These are phyloP conservation scores for Lindgomyces ingoldianus DNA, from an alignment of 495 filamentous ascomycete genomes.

Conservation along the genomic window DNA sequence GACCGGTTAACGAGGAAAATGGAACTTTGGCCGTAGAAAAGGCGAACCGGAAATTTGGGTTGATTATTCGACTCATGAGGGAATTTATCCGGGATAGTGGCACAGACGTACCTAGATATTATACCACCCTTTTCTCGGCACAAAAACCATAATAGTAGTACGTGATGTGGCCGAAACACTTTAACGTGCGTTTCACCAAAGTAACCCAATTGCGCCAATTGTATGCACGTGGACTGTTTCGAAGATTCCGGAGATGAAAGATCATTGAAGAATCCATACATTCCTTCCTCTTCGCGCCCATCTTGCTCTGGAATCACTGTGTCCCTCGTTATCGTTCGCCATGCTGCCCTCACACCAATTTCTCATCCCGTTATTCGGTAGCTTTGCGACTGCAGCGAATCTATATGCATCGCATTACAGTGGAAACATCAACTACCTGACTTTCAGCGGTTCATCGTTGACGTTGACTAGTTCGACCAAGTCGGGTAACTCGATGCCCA, in stretches of 20 bases:
- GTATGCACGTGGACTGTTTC: neutral
- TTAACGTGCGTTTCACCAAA: slow-evolving; percentile 11
- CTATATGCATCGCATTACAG: slow-evolving; percentile 30
- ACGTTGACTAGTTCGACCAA: slow-evolving; percentile 13
- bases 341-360: slow-evolving; percentile 12
- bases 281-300: neutral
- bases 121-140: neutral
- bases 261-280: neutral
- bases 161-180: slow-evolving; percentile 2
- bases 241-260: neutral
- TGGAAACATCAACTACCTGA: slow-evolving; percentile 15
- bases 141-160: neutral
- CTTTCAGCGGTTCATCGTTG: slow-evolving; percentile 15
- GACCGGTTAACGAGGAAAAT: neutral
- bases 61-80: neutral
- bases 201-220: neutral
- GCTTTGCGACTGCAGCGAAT: slow-evolving; percentile 12
- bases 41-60: neutral
- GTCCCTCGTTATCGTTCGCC: slow-evolving; percentile 4
- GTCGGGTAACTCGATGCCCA: slow-evolving; percentile 2
- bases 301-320: neutral
- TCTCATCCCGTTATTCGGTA: slow-evolving; percentile 17
- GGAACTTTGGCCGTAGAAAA: neutral
- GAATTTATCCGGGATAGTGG: slow-evolving; percentile 16
- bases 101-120: slow-evolving; percentile 4